A percentile compares a stretch with the other conserved stretches of the same genome.
These are phyloP conservation scores for Solanum lignicaule DNA, from an alignment of 257 asterid species.

Conservation along the genomic window DNA sequence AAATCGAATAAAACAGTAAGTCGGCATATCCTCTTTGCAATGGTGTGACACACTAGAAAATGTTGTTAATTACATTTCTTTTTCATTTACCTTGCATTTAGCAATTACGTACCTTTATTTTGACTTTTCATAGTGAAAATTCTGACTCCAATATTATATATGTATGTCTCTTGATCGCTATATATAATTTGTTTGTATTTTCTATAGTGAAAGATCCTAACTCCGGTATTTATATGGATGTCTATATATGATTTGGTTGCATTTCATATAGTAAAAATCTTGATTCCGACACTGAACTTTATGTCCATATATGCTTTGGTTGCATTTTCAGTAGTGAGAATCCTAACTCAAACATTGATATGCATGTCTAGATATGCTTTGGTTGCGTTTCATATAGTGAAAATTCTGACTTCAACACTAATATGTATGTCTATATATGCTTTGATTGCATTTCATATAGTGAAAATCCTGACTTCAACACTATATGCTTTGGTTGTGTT, in stretches of 20 bases:
- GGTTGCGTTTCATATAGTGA: background rate
- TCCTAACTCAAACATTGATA: background rate
- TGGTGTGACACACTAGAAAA: background rate
- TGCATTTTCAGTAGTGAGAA: background rate
- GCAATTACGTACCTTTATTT: background rate
- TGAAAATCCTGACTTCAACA: background rate
- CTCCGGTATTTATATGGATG: background rate
- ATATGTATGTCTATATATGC: background rate
- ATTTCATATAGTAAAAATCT: background rate
- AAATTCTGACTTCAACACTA: background rate
- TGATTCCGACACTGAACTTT: background rate
- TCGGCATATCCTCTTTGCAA: no score
- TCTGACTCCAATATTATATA: background rate
- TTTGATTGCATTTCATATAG: background rate
- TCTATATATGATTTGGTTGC: no score
- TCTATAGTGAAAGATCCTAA: background rate
- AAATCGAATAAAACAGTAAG: background rate
- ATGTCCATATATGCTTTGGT: background rate
- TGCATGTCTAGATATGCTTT: background rate
- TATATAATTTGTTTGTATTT: no score
- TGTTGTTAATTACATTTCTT: background rate
- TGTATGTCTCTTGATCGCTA: background rate
- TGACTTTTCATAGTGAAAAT: background rate
- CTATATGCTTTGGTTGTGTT: background rate
- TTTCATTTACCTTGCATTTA: background rate